Conservation (phyloP, 108 stramenopile genomes). For the Parmales sp. region DNA sequence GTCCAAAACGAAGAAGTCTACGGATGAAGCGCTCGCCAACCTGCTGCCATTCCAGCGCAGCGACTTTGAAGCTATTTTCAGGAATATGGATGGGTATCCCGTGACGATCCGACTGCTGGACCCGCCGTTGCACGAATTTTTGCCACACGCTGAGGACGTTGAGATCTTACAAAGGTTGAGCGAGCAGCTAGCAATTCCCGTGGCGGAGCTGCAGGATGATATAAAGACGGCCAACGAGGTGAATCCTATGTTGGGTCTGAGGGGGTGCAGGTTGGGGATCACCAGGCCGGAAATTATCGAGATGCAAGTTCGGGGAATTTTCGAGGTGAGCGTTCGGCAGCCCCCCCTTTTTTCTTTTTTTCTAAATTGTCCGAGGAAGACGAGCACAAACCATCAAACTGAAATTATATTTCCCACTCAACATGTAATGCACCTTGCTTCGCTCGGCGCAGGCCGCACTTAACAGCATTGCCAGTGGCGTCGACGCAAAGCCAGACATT, state of each 20-base stretch:
- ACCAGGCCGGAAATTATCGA: constrained; percentile 24
- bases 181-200: constrained; percentile 9
- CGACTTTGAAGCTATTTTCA: constrained; percentile 26
- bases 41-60: constrained; percentile 16
- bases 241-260: constrained; percentile 29
- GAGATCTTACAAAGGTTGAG: constrained; percentile 21
- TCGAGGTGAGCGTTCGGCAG: too few relatives aligned
- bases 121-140: constrained; percentile 41
- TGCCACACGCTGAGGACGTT: constrained; percentile 18
- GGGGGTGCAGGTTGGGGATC: constrained; percentile 30
- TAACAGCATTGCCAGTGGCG: constrained; percentile 16
- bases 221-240: constrained; percentile 14
- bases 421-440: too few relatives aligned
- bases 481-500: constrained; percentile 35
- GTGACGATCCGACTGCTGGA: constrained; percentile 39
- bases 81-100: constrained; percentile 32
- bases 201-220: constrained; percentile 14
- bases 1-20: constrained; percentile 15
- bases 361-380: too few relatives aligned
- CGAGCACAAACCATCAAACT: too few relatives aligned
- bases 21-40: constrained; percentile 20
- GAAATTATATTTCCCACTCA: too few relatives aligned
- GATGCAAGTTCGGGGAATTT: constrained; percentile 26
- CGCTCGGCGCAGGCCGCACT: too few relatives aligned
- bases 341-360: too few relatives aligned